A percentile compares a stretch with the other conserved stretches of the same genome.
These are phyloP conservation scores for Chaetomiaceae sp. DNA, from an alignment of 2,329 filamentous ascomycete genomes.

Conservation along the genomic window DNA sequence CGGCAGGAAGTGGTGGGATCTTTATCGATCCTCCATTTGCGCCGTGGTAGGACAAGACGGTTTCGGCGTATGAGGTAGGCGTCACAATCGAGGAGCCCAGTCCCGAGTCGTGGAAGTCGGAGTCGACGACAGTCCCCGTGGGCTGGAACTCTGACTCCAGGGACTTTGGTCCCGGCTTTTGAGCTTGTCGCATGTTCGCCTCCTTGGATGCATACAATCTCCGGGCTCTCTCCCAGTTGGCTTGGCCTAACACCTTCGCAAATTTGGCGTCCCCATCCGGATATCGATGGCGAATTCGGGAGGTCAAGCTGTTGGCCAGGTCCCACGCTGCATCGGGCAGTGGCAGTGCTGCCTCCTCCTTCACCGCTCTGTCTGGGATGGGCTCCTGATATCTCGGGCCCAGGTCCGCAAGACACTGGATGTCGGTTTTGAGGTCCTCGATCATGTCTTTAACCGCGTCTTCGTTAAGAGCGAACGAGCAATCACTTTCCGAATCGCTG, in stretches of 20 bases:
- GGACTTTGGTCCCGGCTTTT: too few relatives aligned
- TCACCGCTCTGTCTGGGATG: neutral
- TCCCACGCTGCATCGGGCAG: neutral
- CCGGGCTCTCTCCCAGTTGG: neutral
- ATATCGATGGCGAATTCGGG: neutral
- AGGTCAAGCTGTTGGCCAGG: neutral
- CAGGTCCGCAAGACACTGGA: neutral
- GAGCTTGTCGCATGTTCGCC: neutral
- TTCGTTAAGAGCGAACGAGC: neutral
- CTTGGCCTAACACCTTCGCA: neutral
- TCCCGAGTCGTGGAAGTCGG: conserved; percentile 2
- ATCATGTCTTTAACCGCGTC: neutral
- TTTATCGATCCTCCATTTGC: conserved; percentile 2
- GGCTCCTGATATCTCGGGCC: neutral
- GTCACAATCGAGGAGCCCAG: neutral
- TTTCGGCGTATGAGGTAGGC: conserved; percentile 1
- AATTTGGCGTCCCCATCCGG: neutral
- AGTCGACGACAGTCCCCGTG: neutral
- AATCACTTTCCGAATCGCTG: neutral
- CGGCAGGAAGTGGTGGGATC: neutral
- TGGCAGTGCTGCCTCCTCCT: neutral
- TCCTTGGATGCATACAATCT: neutral
- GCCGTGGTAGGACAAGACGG: conserved; percentile 2
- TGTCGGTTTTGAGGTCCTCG: neutral
- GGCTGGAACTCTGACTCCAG: neutral